phyloP scores from a whole-genome alignment of 2,329 filamentous ascomycete genomes.

The Claviceps maximensis region DNA sequence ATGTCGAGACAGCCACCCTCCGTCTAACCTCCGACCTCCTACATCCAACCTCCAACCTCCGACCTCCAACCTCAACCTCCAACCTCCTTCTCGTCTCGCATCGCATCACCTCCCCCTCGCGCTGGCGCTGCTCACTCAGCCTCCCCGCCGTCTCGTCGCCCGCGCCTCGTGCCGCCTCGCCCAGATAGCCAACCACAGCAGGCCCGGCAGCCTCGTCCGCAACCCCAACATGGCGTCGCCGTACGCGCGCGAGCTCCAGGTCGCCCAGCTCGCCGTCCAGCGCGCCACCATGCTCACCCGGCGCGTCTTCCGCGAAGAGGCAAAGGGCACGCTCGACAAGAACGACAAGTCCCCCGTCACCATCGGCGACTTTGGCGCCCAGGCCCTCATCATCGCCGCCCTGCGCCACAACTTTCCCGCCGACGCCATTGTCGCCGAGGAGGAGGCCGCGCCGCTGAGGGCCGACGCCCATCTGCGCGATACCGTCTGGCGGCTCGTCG shows the following conservation, averaged over 20 bases:
- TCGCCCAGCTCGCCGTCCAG: slow-evolving; percentile 82
- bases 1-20: background rate
- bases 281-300: slow-evolving; percentile 48
- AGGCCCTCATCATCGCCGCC: slow-evolving; percentile 87
- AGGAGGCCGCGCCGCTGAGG: slow-evolving; percentile 73
- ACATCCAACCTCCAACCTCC: too few species aligned
- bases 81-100: background rate
- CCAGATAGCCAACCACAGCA: background rate
- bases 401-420: slow-evolving; percentile 79
- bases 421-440: slow-evolving; percentile 88
- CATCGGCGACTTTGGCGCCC: slow-evolving; percentile 94
- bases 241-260: slow-evolving; percentile 66
- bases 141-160: background rate
- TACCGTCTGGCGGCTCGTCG: slow-evolving; percentile 73
- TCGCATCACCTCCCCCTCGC: background rate
- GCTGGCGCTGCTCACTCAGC: background rate
- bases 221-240: slow-evolving; percentile 22
- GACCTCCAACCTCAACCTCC: too few species aligned
- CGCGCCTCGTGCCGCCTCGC: background rate
- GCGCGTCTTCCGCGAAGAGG: slow-evolving; percentile 58
- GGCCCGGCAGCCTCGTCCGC: background rate
- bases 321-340: slow-evolving; percentile 83
- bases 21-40: too few species aligned
- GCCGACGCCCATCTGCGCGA: slow-evolving; percentile 52
- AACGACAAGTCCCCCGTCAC: slow-evolving; percentile 94